Evolutionary conservation across 441 rosid species (phyloP), one percentile per base, ranked within the genome.

Genomic region (Hura crepitans): DNA sequence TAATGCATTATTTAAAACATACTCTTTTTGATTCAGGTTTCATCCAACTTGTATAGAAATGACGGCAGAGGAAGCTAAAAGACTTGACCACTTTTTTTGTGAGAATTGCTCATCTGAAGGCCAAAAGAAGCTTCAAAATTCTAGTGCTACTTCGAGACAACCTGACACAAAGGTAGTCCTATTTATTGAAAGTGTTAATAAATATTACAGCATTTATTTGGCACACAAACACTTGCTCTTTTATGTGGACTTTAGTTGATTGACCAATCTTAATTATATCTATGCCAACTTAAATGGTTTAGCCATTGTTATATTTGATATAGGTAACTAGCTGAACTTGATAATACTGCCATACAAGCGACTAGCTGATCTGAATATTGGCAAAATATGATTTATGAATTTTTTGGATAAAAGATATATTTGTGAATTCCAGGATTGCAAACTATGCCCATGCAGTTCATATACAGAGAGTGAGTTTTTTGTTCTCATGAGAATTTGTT

Each of bases 41-140:
- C 97, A 91, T 75, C 98, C 97, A 84, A 77, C 87, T 81, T 94
- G 98, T 87, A 90, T 94, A 84, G 90, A 90, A 81, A 85, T 85
- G 82, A 84, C 86, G 2, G 84, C 75, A 47, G 96, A 91, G 82
- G 94, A 87, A 74, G 96, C 97, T 56, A 80, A 87, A 77, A 82
- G 81, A 75, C 88, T 88, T 0, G 96, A 89, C 58, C 93, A 87
- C 74, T 94, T 87, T 85, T 94, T 76, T 80, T 94, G 98, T 61
- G 90, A 88, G 82, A 86, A 75, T 56, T 94, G 97, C 75, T 84
- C 93, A 28, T 71, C 89, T 37, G 87, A 86, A 81, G 73, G 86
- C 63, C 85, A 88, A 68, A 86, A 85, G 72, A 76, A 80, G 74
- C 77, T 90, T 85, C 85, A 83, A 67, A 90, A 83, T 72, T 75